These are phyloP conservation scores for Trypanosoma mega DNA, from an alignment of 208 protist species.

Conservation along the genomic window DNA sequence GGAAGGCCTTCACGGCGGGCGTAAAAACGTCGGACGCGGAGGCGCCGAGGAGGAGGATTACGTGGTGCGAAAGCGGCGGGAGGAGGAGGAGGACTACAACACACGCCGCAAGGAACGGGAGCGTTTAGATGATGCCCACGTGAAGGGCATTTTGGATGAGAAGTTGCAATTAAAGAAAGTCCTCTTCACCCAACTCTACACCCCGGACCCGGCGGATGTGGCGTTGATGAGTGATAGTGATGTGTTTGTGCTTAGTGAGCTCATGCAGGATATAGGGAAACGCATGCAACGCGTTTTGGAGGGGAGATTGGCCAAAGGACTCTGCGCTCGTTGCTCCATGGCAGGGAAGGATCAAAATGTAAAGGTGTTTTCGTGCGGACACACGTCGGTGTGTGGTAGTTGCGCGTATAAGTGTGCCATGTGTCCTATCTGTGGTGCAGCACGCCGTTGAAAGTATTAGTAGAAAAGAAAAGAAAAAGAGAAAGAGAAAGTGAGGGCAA, in stretches of 20 bases:
- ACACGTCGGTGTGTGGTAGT: slow-evolving; percentile 41
- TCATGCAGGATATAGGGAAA: slow-evolving; percentile 30
- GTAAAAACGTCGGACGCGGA: neutral
- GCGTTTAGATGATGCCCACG: slow-evolving; percentile 27
- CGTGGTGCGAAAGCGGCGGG: slow-evolving; percentile 18
- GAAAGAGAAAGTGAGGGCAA: slow-evolving; percentile 5
- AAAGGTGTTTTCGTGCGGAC: slow-evolving; percentile 34
- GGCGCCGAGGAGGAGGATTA: slow-evolving; percentile 24
- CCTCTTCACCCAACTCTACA: slow-evolving; percentile 52
- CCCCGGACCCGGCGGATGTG: slow-evolving; percentile 60
- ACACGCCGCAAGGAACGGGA: neutral
- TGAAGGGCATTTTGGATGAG: slow-evolving; percentile 45
- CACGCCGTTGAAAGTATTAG: slow-evolving; percentile 1
- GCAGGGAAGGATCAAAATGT: slow-evolving; percentile 6
- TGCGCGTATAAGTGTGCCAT: slow-evolving; percentile 25
- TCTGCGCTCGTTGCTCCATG: slow-evolving; percentile 39
- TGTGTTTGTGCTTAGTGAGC: slow-evolving; percentile 46
- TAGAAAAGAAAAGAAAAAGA: slow-evolving; percentile 1
- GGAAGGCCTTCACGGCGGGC: neutral
- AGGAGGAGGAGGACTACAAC: neutral
- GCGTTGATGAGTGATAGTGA: slow-evolving; percentile 75
- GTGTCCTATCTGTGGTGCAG: slow-evolving; percentile 63
- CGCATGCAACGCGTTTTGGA: slow-evolving; percentile 40
- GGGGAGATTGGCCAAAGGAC: slow-evolving; percentile 39
- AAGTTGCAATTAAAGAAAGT: slow-evolving; percentile 41